Evolutionary conservation across 2,329 filamentous ascomycete genomes (phyloP).

Genomic region (Talaromyces atroroseus): DNA sequence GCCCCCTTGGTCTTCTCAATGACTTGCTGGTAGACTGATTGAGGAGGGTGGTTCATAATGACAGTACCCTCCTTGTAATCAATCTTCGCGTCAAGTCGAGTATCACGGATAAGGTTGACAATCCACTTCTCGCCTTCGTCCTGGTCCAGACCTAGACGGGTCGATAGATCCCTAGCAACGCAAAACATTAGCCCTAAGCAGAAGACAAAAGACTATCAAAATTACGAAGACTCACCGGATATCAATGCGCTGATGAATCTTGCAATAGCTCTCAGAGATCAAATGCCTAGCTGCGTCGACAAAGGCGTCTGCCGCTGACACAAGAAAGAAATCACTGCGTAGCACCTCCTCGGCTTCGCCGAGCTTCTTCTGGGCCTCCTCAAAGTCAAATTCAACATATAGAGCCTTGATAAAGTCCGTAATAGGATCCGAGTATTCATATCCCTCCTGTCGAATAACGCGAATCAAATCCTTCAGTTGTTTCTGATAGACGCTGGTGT

Average conservation of each 20-base stretch:
- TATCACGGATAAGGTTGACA: slow-evolving; percentile 97
- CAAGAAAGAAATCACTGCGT: slow-evolving; percentile 91
- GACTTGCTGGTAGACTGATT: slow-evolving; percentile 98
- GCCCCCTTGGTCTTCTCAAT: slow-evolving; percentile 98
- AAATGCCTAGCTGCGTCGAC: slow-evolving; percentile 92
- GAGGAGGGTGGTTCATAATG: slow-evolving; percentile 98
- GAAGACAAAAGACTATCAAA: background rate
- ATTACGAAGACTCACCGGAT: slow-evolving; percentile 60
- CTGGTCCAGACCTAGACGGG: slow-evolving; percentile 81
- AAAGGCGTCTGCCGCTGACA: slow-evolving; percentile 76
- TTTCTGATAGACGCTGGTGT: slow-evolving; percentile 82
- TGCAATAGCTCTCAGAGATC: slow-evolving; percentile 99
- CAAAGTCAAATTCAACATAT: slow-evolving; percentile 95
- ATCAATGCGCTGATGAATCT: slow-evolving; percentile 97
- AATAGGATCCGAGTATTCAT: slow-evolving; percentile 94
- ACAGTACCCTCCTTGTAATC: slow-evolving; percentile 98
- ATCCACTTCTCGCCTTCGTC: slow-evolving; percentile 99
- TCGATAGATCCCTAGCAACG: slow-evolving; percentile 67
- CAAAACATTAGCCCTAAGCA: slow-evolving; percentile 16
- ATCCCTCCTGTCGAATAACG: slow-evolving; percentile 92
- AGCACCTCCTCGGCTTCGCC: slow-evolving; percentile 84
- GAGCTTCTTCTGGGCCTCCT: slow-evolving; percentile 88
- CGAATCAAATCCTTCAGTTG: slow-evolving; percentile 96
- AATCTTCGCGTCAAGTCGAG: slow-evolving; percentile 95
- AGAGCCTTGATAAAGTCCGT: slow-evolving; percentile 95